Percentiles rank a stretch among this genome's conserved stretches.
phyloP scores from a whole-genome alignment of 208 protist genomes.

The Trypanosoma rangeli region DNA sequence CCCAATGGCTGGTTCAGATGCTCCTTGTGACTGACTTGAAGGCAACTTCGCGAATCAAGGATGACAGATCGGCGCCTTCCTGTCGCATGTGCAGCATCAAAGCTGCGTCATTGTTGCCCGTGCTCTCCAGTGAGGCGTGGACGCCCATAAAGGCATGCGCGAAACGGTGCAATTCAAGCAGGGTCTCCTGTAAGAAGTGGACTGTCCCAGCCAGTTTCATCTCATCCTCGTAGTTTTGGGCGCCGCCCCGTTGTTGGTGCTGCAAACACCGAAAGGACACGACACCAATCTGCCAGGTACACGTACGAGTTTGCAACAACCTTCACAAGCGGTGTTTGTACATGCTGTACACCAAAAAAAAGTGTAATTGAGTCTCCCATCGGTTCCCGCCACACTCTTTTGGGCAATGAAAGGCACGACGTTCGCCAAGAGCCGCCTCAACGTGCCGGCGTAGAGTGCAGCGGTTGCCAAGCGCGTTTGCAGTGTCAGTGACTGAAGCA shows the following conservation, averaged over 20 bases:
- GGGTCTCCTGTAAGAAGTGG: constrained; percentile 71
- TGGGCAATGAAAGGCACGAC: constrained; percentile 61
- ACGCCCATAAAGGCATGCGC: constrained; percentile 56
- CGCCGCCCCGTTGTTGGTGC: constrained; percentile 28
- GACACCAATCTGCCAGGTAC: constrained; percentile 70
- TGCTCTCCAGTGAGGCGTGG: constrained; percentile 59
- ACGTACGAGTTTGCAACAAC: constrained; percentile 73
- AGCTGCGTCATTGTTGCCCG: constrained; percentile 37
- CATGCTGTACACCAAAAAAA: constrained; percentile 85
- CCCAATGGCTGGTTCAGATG: constrained; percentile 89
- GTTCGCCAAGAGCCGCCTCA: constrained; percentile 65
- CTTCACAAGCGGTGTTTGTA: constrained; percentile 82
- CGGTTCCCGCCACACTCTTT: constrained; percentile 71
- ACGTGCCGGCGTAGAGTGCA: constrained; percentile 61
- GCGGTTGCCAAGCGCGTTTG: constrained; percentile 74
- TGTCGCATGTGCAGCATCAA: constrained; percentile 71
- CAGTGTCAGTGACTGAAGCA: constrained; percentile 53
- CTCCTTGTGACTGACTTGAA: constrained; percentile 80
- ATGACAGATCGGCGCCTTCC: constrained; percentile 66
- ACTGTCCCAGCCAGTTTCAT: constrained; percentile 79
- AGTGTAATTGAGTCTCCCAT: constrained; percentile 76
- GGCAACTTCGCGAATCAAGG: constrained; percentile 83
- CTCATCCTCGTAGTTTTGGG: constrained; percentile 66
- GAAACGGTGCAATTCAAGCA: constrained; percentile 63
- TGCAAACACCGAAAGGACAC: constrained; percentile 56